Base-by-base conservation (phyloP, 2,329 filamentous ascomycete species). In the Lecanosticta acicola region DNA sequence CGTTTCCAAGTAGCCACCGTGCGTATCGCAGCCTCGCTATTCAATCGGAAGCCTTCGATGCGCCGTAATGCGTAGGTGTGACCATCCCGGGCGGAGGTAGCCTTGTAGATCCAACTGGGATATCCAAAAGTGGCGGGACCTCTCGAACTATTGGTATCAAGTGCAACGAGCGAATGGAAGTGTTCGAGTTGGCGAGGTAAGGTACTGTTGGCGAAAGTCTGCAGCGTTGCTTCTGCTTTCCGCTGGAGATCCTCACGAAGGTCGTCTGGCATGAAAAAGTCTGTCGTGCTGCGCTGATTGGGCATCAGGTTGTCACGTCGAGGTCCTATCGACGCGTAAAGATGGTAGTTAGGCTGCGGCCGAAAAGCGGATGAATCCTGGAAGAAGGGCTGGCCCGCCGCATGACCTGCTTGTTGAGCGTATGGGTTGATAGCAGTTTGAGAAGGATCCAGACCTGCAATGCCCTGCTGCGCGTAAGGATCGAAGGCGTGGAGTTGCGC, bases 101-200 rank as follows among this genome's bases (percentile, higher is more conserved):
- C 91, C 70, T 97, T 97, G 72, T 96, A 98, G 0, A 95, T 80
- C 88, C 90, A 97, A 58, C 85, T 95, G 4, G 84, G 81, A 60
- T 88, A 94, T 20, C 89, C 88, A 67, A 96, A 96, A 13, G 85
- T 80, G 10, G 80, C 77, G 3, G 83, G 79, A 55, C 84, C 88
- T 65, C 88, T 90, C 55, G 89, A 80, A 50, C 87, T 81, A 40
- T 78, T 84, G 7, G 83, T 86, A 66, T 97, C 90, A 35, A 98
- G 72, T 3, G 91, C 87, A 7, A 96, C 89, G 9, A 98, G 76
- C 3, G 89, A 94, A 66, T 97, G 90, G 63, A 93, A 97, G 59
- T 89, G 84, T 60, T 94, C 88, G 43, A 97, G 78, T 26, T 74
- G 73, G 49, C 81, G 77, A 4, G 88, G 87, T 5, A 94, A 73